A percentile compares a stretch with the other conserved stretches of the same genome.
phyloP scores from a whole-genome alignment of 306 rosid species.

The Rubus idaeus region DNA sequence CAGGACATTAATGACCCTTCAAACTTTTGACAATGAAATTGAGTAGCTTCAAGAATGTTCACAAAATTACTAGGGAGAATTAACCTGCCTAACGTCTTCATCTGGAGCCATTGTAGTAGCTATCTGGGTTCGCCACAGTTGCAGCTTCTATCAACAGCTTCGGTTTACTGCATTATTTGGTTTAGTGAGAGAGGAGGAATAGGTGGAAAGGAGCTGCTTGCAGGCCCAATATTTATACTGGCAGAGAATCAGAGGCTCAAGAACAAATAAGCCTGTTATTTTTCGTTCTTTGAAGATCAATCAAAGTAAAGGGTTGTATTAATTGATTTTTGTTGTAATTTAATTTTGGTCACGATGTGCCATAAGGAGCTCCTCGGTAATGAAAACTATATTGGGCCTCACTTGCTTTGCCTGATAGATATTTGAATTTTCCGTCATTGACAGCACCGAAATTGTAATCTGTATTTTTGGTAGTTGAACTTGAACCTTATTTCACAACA shows the following conservation, averaged over 20 bases:
- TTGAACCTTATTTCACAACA: too few relatives aligned
- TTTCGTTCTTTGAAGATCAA: not conserved
- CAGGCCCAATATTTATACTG: not conserved
- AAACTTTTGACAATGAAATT: slow-evolving; percentile 29
- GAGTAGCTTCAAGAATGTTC: slow-evolving; percentile 21
- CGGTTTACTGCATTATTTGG: not conserved
- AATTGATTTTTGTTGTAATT: slow-evolving; percentile 6
- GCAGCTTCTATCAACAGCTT: not conserved
- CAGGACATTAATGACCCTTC: slow-evolving; percentile 57
- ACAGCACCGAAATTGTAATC: not conserved
- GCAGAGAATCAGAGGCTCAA: not conserved
- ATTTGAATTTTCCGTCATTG: not conserved
- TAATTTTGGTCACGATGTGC: not conserved
- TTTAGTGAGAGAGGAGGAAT: not conserved
- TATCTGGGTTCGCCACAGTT: not conserved
- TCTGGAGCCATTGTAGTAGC: not conserved
- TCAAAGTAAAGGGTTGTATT: not conserved
- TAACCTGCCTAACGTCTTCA: not conserved
- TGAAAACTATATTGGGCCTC: not conserved
- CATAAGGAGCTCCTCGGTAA: not conserved
- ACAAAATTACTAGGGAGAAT: not conserved
- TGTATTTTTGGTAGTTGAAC: not conserved
- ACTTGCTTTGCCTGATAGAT: not conserved
- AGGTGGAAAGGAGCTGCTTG: not conserved
- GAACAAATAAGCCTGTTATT: slow-evolving; percentile 14